A percentile compares a stretch with the other conserved stretches of the same genome.
phyloP scores from a whole-genome alignment of 441 rosid genomes.

The Dalechampia spathulata region DNA sequence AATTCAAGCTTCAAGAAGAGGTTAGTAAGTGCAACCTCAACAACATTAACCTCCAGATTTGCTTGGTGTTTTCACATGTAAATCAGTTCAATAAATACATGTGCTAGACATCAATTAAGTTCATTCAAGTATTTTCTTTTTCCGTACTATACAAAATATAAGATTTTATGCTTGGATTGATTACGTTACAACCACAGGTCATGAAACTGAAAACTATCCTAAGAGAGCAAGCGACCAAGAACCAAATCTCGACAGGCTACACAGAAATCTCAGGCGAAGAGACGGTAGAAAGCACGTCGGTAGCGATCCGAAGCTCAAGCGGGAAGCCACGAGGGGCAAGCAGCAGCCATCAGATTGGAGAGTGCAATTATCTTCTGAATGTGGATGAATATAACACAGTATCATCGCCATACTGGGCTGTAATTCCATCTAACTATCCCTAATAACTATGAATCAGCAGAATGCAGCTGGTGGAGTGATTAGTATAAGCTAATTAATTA shows the following conservation, averaged over 20 bases:
- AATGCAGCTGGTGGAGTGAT: too few relatives aligned
- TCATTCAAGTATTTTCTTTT: too few relatives aligned
- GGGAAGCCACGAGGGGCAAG: conserved; percentile 7
- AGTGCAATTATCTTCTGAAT: conserved; percentile 28
- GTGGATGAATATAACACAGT: conserved; percentile 29
- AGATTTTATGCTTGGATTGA: too few relatives aligned
- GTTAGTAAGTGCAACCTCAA: too few relatives aligned
- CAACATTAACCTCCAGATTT: too few relatives aligned
- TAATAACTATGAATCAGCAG: too few relatives aligned
- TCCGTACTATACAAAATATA: too few relatives aligned
- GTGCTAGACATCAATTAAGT: too few relatives aligned
- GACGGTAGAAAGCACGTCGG: conserved; percentile 64
- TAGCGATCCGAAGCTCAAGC: conserved; percentile 29
- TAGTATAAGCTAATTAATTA: too few relatives aligned
- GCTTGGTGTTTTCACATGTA: too few relatives aligned
- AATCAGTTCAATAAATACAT: too few relatives aligned
- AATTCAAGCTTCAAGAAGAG: conserved; percentile 76
- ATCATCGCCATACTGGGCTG: conserved; percentile 30
- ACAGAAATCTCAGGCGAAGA: conserved; percentile 61
- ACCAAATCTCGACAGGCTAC: conserved; percentile 26
- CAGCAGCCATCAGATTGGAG: conserved; percentile 17
- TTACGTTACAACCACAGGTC: conserved; percentile 35
- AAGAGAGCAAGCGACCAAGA: conserved; percentile 28
- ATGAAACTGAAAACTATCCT: conserved; percentile 55
- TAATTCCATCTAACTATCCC: conserved; percentile 26